phyloP scores from a whole-genome alignment of 1,139 yeast genomes.

The Protomyces gravidus region DNA sequence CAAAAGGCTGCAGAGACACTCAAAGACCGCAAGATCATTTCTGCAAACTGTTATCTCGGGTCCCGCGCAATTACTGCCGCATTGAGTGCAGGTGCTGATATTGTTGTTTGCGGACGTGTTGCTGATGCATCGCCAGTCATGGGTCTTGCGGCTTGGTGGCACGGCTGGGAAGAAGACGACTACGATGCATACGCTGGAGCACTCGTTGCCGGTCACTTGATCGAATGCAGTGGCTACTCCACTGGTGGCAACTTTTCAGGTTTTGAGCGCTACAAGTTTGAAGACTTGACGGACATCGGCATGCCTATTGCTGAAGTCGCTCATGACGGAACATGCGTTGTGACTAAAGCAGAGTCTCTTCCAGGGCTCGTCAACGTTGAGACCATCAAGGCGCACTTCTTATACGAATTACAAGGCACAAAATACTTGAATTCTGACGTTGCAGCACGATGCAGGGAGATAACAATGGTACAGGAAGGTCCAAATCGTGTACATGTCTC shows the following conservation, averaged over 20 bases:
- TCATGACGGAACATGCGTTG: conserved; percentile 34
- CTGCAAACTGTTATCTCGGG: conserved; percentile 36
- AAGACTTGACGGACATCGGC: conserved; percentile 34
- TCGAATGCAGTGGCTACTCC: conserved; percentile 35
- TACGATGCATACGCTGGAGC: conserved; percentile 36
- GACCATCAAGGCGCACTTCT: conserved; percentile 33
- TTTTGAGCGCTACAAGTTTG: conserved; percentile 32
- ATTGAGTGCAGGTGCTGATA: conserved; percentile 35
- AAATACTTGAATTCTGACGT: conserved; percentile 36
- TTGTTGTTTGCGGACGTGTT: conserved; percentile 36
- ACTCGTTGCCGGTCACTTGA: conserved; percentile 36
- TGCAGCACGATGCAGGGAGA: conserved; percentile 31
- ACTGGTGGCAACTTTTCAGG: conserved; percentile 37
- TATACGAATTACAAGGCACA: conserved; percentile 37
- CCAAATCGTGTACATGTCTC: conserved; percentile 31
- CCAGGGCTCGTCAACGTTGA: conserved; percentile 36
- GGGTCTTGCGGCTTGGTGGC: conserved; percentile 37
- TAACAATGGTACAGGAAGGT: conserved; percentile 31
- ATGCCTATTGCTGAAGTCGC: conserved; percentile 36
- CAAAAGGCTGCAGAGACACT: conserved; percentile 30
- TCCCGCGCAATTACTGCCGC: conserved; percentile 35
- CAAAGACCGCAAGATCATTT: conserved; percentile 26
- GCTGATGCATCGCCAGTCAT: conserved; percentile 37
- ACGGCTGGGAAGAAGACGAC: conserved; percentile 34
- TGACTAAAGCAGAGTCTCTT: conserved; percentile 35